These are phyloP conservation scores for Nicotiana sylvestris DNA, from an alignment of 257 asterid genomes.

Conservation along the genomic window DNA sequence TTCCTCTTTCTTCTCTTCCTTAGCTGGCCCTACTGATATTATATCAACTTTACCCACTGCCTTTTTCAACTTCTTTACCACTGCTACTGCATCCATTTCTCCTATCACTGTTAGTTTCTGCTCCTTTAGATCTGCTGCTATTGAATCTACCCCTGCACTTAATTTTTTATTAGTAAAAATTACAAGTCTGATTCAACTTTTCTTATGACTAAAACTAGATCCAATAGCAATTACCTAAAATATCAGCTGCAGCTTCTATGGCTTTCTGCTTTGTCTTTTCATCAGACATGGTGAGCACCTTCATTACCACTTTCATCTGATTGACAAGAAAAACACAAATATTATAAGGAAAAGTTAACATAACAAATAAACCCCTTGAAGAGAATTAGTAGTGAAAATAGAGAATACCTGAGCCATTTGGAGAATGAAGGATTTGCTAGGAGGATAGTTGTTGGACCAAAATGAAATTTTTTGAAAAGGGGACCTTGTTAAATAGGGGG, in stretches of 20 bases:
- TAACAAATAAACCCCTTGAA: background rate
- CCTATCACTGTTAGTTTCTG: conserved; percentile 71
- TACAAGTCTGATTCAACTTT: too few species aligned
- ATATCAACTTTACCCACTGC: conserved; percentile 60
- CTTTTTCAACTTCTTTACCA: conserved; percentile 58
- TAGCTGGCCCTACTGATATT: conserved; percentile 70
- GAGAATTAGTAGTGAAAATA: background rate
- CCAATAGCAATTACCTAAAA: conserved; percentile 34
- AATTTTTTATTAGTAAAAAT: too few species aligned
- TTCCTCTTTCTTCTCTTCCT: conserved; percentile 48
- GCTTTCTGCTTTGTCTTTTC: conserved; percentile 80
- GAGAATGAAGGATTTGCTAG: background rate
- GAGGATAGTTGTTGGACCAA: background rate
- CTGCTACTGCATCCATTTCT: conserved; percentile 68
- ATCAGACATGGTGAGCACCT: conserved; percentile 67
- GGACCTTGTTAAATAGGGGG: background rate
- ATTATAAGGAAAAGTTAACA: background rate
- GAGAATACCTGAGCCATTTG: conserved; percentile 34
- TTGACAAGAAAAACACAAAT: background rate
- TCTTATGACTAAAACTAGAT: too few species aligned
- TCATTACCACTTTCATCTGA: conserved; percentile 61
- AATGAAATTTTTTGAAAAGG: background rate
- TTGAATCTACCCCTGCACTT: conserved; percentile 58
- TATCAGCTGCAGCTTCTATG: conserved; percentile 81
- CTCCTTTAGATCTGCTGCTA: conserved; percentile 62